Percentiles rank a stretch among this genome's conserved stretches.
These are phyloP conservation scores for Ilyonectria sp. DNA, from an alignment of 2,329 filamentous ascomycete genomes.

Conservation along the genomic window DNA sequence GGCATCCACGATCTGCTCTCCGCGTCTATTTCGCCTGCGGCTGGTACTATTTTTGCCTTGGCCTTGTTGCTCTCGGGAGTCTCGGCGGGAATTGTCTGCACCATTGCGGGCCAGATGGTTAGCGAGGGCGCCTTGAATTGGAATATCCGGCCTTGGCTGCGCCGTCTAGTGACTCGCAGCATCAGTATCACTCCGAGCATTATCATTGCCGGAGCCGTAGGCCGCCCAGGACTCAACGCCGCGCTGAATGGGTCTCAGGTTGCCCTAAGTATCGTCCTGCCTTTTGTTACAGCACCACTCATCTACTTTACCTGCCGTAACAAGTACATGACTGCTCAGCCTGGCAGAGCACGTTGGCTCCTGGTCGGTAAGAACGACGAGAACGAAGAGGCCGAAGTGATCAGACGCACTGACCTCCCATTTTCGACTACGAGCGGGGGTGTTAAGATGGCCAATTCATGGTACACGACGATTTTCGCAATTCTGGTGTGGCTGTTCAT, in stretches of 20 bases:
- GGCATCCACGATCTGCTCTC: slow-evolving; percentile 83
- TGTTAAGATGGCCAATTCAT: slow-evolving; percentile 80
- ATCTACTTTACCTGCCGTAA: slow-evolving; percentile 88
- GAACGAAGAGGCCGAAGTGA: too few relatives aligned
- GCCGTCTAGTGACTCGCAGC: slow-evolving; percentile 81
- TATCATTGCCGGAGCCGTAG: slow-evolving; percentile 85
- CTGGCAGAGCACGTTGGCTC: slow-evolving; percentile 56
- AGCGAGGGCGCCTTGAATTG: slow-evolving; percentile 86
- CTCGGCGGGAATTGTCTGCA: slow-evolving; percentile 89
- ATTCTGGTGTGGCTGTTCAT: slow-evolving; percentile 81
- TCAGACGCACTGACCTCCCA: too few relatives aligned
- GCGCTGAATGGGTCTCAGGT: slow-evolving; percentile 86
- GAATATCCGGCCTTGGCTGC: slow-evolving; percentile 82
- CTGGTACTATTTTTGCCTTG: slow-evolving; percentile 87
- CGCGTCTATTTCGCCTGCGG: slow-evolving; percentile 77
- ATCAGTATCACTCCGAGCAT: slow-evolving; percentile 88
- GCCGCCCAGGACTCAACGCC: slow-evolving; percentile 76
- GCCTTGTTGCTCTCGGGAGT: slow-evolving; percentile 85
- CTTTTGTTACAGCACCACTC: slow-evolving; percentile 84
- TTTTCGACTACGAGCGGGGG: slow-evolving; percentile 28
- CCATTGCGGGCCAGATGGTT: slow-evolving; percentile 91
- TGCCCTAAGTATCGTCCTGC: slow-evolving; percentile 82
- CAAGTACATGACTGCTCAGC: slow-evolving; percentile 82
- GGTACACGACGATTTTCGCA: slow-evolving; percentile 71
- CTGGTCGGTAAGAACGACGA: slow-evolving; percentile 5